A percentile compares a stretch with the other conserved stretches of the same genome.
Evolutionary conservation across 73 alveolate species (phyloP).

Genomic region (Tetrahymena elliotti): DNA sequence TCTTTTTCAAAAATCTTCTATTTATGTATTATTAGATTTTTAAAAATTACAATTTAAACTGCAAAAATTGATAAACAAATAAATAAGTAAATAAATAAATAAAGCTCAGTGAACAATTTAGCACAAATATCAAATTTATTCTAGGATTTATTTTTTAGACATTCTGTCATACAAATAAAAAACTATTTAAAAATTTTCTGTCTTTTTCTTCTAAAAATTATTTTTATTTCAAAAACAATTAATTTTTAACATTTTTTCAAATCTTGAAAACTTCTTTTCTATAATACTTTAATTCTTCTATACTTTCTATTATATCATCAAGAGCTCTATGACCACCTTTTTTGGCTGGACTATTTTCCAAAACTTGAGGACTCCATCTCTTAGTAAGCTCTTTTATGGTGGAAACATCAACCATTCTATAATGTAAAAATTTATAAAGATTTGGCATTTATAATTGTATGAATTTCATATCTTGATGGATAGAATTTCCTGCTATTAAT

Average conservation of each 20-base stretch:
- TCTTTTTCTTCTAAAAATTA: not conserved
- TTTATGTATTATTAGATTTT: not conserved
- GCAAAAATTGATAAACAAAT: not conserved
- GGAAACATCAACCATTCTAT: conserved; percentile 66
- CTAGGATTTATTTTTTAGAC: not conserved
- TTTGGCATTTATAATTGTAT: conserved; percentile 53
- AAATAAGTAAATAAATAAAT: too few species aligned
- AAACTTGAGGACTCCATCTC: conserved; percentile 39
- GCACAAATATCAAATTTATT: not conserved
- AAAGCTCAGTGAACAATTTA: not conserved
- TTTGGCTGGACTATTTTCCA: conserved; percentile 36
- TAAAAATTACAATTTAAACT: too few species aligned
- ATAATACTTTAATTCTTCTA: conserved; percentile 59
- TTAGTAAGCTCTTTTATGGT: conserved; percentile 43
- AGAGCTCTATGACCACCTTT: conserved; percentile 59
- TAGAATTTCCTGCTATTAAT: conserved; percentile 67
- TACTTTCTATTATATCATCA: conserved; percentile 65
- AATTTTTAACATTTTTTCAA: not conserved
- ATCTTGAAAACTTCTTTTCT: conserved; percentile 13
- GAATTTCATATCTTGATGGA: conserved; percentile 51
- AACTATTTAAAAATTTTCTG: too few species aligned
- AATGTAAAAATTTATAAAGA: conserved; percentile 48
- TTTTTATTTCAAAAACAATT: not conserved
- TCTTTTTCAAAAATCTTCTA: not conserved
- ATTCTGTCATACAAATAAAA: too few species aligned